A percentile compares a stretch with the other conserved stretches of the same genome.
Conservation (phyloP, 768 basidiomycete genomes). For the Mycena belliarum region DNA sequence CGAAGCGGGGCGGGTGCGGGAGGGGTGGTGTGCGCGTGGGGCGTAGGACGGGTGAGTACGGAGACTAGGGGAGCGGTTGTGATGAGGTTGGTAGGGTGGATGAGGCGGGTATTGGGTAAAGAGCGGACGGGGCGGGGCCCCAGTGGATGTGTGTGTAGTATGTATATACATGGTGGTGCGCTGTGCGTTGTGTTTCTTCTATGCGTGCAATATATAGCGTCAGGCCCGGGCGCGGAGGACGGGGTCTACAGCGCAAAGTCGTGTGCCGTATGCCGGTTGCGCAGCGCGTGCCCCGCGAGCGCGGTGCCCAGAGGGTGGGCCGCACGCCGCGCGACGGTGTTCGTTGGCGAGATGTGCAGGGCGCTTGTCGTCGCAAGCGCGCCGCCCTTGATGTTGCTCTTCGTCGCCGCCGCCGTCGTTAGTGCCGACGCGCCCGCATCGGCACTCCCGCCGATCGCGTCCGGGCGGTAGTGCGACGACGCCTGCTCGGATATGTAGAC, state of each 20-base stretch:
- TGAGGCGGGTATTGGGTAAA: slow-evolving; percentile 17
- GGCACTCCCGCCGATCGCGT: slow-evolving; percentile 64
- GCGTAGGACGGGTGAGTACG: neutral
- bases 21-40: too few relatives aligned
- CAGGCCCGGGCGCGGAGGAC: neutral
- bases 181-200: neutral
- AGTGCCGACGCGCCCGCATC: slow-evolving; percentile 36
- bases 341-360: slow-evolving; percentile 59
- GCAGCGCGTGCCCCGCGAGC: slow-evolving; percentile 4
- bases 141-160: slow-evolving; percentile 2
- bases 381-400: slow-evolving; percentile 25
- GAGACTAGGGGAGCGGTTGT: neutral
- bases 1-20: too few relatives aligned
- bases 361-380: slow-evolving; percentile 26
- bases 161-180: neutral
- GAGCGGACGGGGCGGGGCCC: slow-evolving; percentile 21
- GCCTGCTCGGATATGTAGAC: slow-evolving; percentile 57
- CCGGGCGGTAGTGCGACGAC: slow-evolving; percentile 53
- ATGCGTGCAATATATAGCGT: neutral
- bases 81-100: neutral
- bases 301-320: neutral
- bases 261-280: slow-evolving; percentile 7
- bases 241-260: neutral
- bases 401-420: slow-evolving; percentile 14
- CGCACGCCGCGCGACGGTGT: slow-evolving; percentile 45